Evolutionary conservation across 768 basidiomycete species (phyloP).

Genomic region (Pisolithus sp.): DNA sequence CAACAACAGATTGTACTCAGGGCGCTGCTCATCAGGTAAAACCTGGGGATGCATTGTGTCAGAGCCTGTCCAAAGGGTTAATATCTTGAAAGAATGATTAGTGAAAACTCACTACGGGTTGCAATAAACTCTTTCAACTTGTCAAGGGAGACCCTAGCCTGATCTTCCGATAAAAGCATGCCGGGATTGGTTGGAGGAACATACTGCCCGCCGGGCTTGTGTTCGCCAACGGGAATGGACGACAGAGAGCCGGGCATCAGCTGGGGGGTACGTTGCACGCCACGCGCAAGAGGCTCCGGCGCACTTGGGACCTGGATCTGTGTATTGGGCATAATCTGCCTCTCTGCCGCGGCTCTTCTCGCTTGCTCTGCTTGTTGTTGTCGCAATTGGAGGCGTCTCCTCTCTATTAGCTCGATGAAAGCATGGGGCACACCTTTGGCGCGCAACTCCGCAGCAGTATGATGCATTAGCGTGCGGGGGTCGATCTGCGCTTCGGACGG

Average conservation of each 20-base stretch:
- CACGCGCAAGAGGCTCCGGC: slow-evolving; percentile 15
- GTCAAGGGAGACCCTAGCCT: slow-evolving; percentile 21
- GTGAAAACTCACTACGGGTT: slow-evolving; percentile 22
- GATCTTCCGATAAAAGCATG: slow-evolving; percentile 24
- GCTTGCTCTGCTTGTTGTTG: slow-evolving; percentile 15
- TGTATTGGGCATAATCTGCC: slow-evolving; percentile 13
- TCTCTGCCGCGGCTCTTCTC: slow-evolving; percentile 17
- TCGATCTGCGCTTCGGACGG: slow-evolving; percentile 16
- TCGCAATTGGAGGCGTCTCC: slow-evolving; percentile 33
- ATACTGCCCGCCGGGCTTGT: slow-evolving; percentile 12
- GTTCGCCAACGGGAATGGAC: slow-evolving; percentile 10
- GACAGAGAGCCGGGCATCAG: slow-evolving; percentile 8
- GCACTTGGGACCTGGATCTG: slow-evolving; percentile 14
- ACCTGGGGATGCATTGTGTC: slow-evolving; percentile 21
- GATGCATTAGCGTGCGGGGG: slow-evolving; percentile 33
- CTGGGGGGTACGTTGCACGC: slow-evolving; percentile 14
- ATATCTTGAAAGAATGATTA: slow-evolving; percentile 6
- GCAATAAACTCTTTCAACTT: slow-evolving; percentile 31
- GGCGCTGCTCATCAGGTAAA: slow-evolving; percentile 47
- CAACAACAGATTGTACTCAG: slow-evolving; percentile 45
- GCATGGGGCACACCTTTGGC: slow-evolving; percentile 41
- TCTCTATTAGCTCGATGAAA: slow-evolving; percentile 53
- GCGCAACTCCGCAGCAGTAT: slow-evolving; percentile 46
- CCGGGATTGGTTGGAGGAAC: slow-evolving; percentile 3
- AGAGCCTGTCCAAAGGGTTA: slow-evolving; percentile 26